Base-by-base conservation (phyloP, 768 basidiomycete species). In the Amanita molliuscula region DNA sequence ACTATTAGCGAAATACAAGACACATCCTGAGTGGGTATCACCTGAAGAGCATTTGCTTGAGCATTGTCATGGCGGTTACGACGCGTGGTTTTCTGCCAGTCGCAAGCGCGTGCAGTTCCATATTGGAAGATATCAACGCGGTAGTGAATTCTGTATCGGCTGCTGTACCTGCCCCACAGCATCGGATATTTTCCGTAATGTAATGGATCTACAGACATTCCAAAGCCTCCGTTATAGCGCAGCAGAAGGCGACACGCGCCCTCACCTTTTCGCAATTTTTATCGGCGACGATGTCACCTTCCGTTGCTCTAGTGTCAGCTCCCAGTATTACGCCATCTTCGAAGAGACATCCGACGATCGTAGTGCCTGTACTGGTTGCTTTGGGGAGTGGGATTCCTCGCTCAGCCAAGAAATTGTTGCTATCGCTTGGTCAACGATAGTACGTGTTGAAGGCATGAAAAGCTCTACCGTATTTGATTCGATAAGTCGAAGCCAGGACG, bases 231-330 rank as follows among this genome's bases (percentile, higher is more conserved):
- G 34, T 18, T 16, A 25, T 21, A 3, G 26, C 7, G 16, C 7
- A n/a, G 15, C 42, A 37, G 49, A 11, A 25, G 10, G 23, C 28
- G 25, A 18, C 26, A 18, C 15, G 3, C 15, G 11, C 3, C 25
- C 25, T 23, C 29, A 94, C 95, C 86, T 99, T 99, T 73, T 98
- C 96, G 67, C 96, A 99, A 70, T 99, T 99, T 79, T 99, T 98
- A 73, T 98, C 95, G 0, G 91, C 91, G 23, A 99, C 90, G 56
- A 98, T 97, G 20, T 79, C 78, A 1, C 95, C 96, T 53, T 84
- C 89, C 0, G 96, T 98, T 3, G 96, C 94, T 58, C 95, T 77
- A 1, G 96, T 99, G 66, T 98, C 96, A 11, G 96, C 96, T 41
- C 95, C 96, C 4, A 99, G 78, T 15, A 95, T 79, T 57, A 99